A percentile compares a stretch with the other conserved stretches of the same genome.
phyloP scores from a whole-genome alignment of 1,284 basidiomycete genomes.

The Takashimella tepidaria region DNA sequence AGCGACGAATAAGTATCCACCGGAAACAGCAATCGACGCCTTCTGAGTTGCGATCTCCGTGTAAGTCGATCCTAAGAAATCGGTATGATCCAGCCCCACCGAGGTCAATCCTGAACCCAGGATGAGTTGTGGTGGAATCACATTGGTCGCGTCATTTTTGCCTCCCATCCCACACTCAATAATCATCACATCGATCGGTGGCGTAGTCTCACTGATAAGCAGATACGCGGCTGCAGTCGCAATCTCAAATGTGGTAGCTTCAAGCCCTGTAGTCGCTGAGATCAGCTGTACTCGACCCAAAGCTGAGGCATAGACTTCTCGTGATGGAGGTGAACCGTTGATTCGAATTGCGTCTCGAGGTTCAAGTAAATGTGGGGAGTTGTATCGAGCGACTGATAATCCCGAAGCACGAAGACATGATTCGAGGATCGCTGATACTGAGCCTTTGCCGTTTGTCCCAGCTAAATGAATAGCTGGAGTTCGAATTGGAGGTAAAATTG shows the following conservation, averaged over 20 bases:
- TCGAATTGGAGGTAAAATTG: slow-evolving; percentile 59
- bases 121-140: slow-evolving; percentile 64
- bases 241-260: slow-evolving; percentile 74
- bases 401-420: slow-evolving; percentile 62
- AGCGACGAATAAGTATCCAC: slow-evolving; percentile 69
- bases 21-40: slow-evolving; percentile 67
- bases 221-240: slow-evolving; percentile 70
- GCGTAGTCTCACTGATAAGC: slow-evolving; percentile 59
- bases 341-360: slow-evolving; percentile 74
- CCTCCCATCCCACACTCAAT: slow-evolving; percentile 97
- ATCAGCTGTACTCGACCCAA: slow-evolving; percentile 54
- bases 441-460: slow-evolving; percentile 97
- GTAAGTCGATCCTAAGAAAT: slow-evolving; percentile 74
- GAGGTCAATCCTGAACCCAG: slow-evolving; percentile 75
- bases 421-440: slow-evolving; percentile 75
- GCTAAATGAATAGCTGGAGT: slow-evolving; percentile 88
- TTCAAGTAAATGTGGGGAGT: slow-evolving; percentile 83
- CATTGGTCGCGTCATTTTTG: slow-evolving; percentile 86
- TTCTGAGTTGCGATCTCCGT: slow-evolving; percentile 76
- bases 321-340: slow-evolving; percentile 56
- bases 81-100: slow-evolving; percentile 89
- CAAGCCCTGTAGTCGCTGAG: slow-evolving; percentile 51
- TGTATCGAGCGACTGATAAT: slow-evolving; percentile 74
- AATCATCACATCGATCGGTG: slow-evolving; percentile 68
- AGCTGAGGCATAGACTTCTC: slow-evolving; percentile 54